These are phyloP conservation scores for Globisporangium okanoganense DNA, from an alignment of 352 stramenopile species.

Conservation along the genomic window DNA sequence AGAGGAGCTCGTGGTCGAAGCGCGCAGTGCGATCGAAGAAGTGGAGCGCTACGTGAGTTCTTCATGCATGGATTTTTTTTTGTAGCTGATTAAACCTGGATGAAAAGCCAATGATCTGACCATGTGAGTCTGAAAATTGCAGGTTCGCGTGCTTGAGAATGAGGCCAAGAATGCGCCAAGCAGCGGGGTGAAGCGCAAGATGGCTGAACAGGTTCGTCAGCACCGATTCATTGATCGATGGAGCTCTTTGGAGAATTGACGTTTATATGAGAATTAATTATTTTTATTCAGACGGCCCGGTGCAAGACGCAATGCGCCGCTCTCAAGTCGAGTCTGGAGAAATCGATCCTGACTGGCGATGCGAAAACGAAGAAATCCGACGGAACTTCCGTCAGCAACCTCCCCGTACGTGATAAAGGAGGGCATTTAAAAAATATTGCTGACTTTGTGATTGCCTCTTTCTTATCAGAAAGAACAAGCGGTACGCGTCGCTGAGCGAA, in stretches of 20 bases:
- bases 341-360: constrained; percentile 49
- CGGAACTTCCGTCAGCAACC: background rate
- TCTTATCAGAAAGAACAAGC: constrained; percentile 55
- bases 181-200: constrained; percentile 33
- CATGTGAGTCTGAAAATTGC: background rate
- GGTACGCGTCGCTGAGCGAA: constrained; percentile 29
- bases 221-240: background rate
- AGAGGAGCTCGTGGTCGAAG: constrained; percentile 45
- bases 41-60: constrained; percentile 63
- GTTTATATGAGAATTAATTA: background rate
- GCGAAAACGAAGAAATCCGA: constrained; percentile 22
- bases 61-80: background rate
- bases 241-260: background rate
- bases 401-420: constrained; percentile 9
- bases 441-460: background rate
- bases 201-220: constrained; percentile 30
- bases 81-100: background rate
- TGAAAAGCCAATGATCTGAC: background rate
- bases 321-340: constrained; percentile 54
- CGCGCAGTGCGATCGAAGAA: constrained; percentile 52
- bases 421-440: no score
- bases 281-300: constrained; percentile 18
- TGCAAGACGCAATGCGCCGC: constrained; percentile 44
- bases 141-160: constrained; percentile 68
- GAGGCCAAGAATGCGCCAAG: constrained; percentile 35